Evolutionary conservation across 2,329 filamentous ascomycete species (phyloP), one percentile per base, ranked within the genome.

Genomic region (Xylariales sp.): DNA sequence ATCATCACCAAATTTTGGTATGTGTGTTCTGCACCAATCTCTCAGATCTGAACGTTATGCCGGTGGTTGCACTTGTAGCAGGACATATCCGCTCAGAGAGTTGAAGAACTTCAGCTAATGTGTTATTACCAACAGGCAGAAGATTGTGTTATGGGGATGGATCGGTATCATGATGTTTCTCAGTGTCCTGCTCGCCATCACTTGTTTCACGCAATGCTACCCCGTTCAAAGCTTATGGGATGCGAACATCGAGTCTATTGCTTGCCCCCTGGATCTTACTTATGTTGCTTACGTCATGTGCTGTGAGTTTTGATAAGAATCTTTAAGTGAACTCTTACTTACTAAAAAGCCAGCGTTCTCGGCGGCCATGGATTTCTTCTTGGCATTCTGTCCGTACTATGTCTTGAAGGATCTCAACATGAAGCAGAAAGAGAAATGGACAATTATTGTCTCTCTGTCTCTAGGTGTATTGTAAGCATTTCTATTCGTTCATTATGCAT

Each of bases 311-410:
- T n/a, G 5, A 11, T 18, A 1, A 8, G 24, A 6, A 4, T 7
- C 1, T 11, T 17, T 14, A 25, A 12, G 6, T 25, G 17, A 11
- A 24, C 2, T 15, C 39, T 44, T 19, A 42, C 12, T 11, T 33
- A n/a, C 18, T 17, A n/a, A 20, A 15, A 8, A 8, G 23, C 18
- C 23, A 48, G 45, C 45, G 29, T 48, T 40, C 41, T 44, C 43
- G 5, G 45, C 43, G 5, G 43, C 45, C 14, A 48, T 46, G 40
- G 46, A 48, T 31, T 48, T 48, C 31, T 48, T 48, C 32, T 23
- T 48, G 5, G 46, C 46, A 11, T 37, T 37, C 20, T 48, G 43
- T 23, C 44, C 46, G 15, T 48, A 42, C 37, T 29, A 35, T 12
- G 40, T 46, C 7, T 40, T 48, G 10, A 42, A 41, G 40, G 41